Percentiles rank a stretch among this genome's conserved stretches.
phyloP scores from a whole-genome alignment of 805 yeast species.

The Candida dajiaensis region DNA sequence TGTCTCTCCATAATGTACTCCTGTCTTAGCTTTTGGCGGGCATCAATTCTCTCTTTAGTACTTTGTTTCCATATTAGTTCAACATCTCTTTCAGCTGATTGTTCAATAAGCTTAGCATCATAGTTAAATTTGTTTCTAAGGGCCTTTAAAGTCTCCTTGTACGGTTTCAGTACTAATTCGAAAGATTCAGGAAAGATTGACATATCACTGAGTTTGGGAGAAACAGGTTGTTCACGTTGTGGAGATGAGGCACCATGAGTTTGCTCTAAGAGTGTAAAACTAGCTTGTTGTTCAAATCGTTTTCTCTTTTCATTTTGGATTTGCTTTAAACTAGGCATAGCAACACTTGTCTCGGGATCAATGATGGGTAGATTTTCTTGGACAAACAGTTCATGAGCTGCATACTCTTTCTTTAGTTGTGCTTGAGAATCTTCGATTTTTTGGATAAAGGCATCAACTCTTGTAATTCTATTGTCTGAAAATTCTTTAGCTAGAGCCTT shows the following conservation, averaged over 20 bases:
- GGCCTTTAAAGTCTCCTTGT: conserved; percentile 5
- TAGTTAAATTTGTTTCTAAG: conserved; percentile 15
- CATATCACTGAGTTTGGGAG: conserved; percentile 10
- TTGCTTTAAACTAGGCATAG: neutral
- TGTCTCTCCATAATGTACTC: neutral
- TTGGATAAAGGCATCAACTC: conserved; percentile 28
- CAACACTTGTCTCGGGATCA: conserved; percentile 11
- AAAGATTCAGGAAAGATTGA: conserved; percentile 22
- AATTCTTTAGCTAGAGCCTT: conserved; percentile 26
- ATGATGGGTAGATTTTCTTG: conserved; percentile 12
- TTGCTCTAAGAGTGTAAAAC: neutral
- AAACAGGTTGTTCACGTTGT: conserved; percentile 7
- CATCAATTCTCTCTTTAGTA: conserved; percentile 12
- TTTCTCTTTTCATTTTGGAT: neutral
- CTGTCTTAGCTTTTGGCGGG: conserved; percentile 7
- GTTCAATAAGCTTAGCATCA: conserved; percentile 16
- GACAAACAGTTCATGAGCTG: conserved; percentile 13
- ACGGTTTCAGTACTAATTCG: conserved; percentile 13
- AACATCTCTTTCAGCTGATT: conserved; percentile 9
- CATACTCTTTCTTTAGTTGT: conserved; percentile 17
- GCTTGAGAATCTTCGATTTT: conserved; percentile 27
- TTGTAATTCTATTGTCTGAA: conserved; percentile 22
- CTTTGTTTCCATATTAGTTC: conserved; percentile 21
- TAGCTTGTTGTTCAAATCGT: neutral
- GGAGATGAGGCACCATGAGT: neutral